Conservation (phyloP, 306 rosid species). For the Vigna hirtella region DNA sequence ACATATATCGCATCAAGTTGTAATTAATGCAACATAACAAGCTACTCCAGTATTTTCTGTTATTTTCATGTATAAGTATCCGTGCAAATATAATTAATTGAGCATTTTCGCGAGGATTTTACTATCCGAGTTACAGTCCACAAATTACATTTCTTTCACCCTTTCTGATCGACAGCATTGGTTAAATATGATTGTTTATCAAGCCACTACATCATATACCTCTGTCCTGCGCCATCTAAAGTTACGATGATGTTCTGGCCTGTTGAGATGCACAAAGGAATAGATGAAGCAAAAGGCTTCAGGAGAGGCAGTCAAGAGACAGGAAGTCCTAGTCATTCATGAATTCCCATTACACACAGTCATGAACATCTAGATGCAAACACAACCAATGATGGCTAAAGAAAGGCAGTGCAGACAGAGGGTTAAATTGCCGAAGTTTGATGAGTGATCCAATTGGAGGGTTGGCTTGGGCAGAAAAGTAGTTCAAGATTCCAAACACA, state of each 20-base stretch:
- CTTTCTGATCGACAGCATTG: no score
- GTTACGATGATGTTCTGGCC: no score
- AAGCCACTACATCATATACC: no score
- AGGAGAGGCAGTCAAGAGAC: not conserved
- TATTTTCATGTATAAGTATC: no score
- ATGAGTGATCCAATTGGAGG: not conserved
- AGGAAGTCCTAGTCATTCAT: conserved; percentile 3
- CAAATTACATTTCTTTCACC: no score
- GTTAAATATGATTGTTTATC: no score
- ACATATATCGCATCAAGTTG: not conserved
- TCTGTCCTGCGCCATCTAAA: no score
- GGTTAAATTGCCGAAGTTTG: not conserved
- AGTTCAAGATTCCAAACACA: not conserved
- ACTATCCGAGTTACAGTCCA: no score
- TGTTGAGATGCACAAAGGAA: not conserved
- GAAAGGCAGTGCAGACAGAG: not conserved
- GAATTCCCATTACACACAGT: not conserved
- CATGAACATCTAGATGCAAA: not conserved
- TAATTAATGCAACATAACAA: not conserved
- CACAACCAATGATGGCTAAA: not conserved
- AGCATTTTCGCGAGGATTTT: no score
- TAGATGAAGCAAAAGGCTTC: not conserved
- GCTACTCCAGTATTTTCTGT: no score
- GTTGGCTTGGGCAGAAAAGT: not conserved
- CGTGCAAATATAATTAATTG: no score